Evolutionary conservation across 2,329 filamentous ascomycete species (phyloP).

Genomic region (Colletotrichum eleusines): DNA sequence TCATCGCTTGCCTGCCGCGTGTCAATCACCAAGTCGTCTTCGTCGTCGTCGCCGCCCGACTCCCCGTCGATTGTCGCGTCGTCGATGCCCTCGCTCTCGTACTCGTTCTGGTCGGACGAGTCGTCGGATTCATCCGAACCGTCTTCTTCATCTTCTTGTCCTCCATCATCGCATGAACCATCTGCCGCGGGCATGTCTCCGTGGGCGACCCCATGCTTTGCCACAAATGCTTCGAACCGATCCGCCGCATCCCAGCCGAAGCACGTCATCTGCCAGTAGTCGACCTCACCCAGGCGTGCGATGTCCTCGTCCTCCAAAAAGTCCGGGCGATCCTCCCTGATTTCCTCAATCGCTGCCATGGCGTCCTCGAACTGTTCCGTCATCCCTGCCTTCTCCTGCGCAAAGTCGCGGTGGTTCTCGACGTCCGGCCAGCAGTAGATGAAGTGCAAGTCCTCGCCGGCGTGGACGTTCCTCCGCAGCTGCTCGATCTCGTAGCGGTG

Average conservation of each 20-base stretch:
- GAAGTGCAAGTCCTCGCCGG: constrained; percentile 46
- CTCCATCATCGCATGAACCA: constrained; percentile 4
- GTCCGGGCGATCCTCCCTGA: background rate
- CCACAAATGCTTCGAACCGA: constrained; percentile 24
- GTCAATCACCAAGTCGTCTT: constrained; percentile 30
- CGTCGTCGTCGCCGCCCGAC: constrained; percentile 26
- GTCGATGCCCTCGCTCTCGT: constrained; percentile 57
- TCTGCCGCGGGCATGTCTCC: constrained; percentile 9
- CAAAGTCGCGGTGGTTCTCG: constrained; percentile 48
- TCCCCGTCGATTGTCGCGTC: constrained; percentile 49
- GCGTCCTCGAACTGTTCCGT: background rate
- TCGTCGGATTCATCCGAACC: constrained; percentile 9
- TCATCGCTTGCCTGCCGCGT: constrained; percentile 43
- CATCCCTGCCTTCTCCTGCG: constrained; percentile 41
- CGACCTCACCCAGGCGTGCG: constrained; percentile 9
- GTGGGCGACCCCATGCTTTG: constrained; percentile 10
- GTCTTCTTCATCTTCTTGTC: too few species aligned
- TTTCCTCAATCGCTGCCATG: constrained; percentile 6
- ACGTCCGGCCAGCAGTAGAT: constrained; percentile 53
- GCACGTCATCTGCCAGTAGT: constrained; percentile 26
- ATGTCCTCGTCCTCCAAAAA: constrained; percentile 8
- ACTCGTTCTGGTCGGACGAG: constrained; percentile 46
- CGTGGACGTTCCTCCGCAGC: constrained; percentile 44
- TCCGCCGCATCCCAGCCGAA: constrained; percentile 36
- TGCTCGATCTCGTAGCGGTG: constrained; percentile 48